Evolutionary conservation across 2,329 filamentous ascomycete genomes (phyloP), one percentile per base, ranked within the genome.

Genomic region (Metarhizium anisopliae): DNA sequence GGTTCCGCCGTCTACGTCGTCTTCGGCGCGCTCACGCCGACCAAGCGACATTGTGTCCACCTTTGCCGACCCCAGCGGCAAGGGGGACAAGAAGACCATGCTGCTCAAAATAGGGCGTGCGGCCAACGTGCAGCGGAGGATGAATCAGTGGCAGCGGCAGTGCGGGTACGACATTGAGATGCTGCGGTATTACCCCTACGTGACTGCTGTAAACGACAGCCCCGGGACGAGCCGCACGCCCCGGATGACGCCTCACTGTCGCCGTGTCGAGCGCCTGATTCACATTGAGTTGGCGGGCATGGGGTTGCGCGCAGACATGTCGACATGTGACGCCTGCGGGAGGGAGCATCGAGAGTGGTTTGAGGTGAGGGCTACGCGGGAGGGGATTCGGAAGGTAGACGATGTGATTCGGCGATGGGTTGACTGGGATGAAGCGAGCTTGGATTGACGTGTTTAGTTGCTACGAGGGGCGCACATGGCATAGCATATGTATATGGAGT

Each of bases 331-430:
- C 4, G 80, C 84, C 1, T 99, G 94, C 67, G 91, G 91, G 2
- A 85, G 85, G 65, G 86, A 90, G 63, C 94, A 99, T 70, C 78
- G 86, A 53, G 94, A 99, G 73, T 99, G 93, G 93, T 99, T 99
- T 68, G 89, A 95, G 72, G 85, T 96, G 1, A 84, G 89, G 59
- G 89, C 89, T 0, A 85, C 77, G 25, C 81, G 85, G 60, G 79
- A 85, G 32, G 89, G 86, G 0, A 78, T 97, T 3, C 82, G 78
- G 58, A 78, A 81, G 74, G 76, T 83, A 74, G 75, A 83, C 60
- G 77, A 88, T 61, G 83, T 91, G 57, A 85, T 96, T 45, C 82
- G 85, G 66, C 75, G 90, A 61, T 99, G 94, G 94, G 85, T 92
- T 8, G 81, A 82, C 11, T 97, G 92, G 90, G 89, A 87, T 54